phyloP scores from a whole-genome alignment of 306 rosid genomes.

The Datisca glomerata region DNA sequence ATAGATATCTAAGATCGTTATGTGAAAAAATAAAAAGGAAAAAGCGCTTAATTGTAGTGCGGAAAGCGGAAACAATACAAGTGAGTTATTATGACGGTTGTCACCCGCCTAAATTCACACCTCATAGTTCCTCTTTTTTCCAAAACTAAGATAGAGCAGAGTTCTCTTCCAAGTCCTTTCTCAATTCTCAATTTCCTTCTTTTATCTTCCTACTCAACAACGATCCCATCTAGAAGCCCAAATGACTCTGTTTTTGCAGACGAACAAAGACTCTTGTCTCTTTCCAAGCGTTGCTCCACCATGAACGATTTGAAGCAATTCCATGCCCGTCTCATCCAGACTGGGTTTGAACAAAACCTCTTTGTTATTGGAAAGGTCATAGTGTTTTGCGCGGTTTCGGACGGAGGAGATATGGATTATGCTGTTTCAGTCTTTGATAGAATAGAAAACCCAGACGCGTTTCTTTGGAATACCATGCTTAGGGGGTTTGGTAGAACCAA shows the following conservation, averaged over 20 bases:
- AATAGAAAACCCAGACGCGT: constrained; percentile 45
- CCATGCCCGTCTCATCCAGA: constrained; percentile 33
- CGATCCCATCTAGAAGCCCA: constrained; percentile 4
- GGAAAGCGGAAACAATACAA: neutral
- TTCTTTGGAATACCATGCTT: constrained; percentile 61
- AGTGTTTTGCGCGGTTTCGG: constrained; percentile 33
- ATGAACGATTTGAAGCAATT: constrained; percentile 32
- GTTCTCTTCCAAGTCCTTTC: neutral
- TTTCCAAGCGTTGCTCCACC: constrained; percentile 43
- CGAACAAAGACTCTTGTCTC: constrained; percentile 28
- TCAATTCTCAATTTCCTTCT: constrained; percentile 3
- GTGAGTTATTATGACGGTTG: constrained; percentile 10
- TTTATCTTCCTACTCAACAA: constrained; percentile 1
- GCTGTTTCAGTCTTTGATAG: constrained; percentile 34
- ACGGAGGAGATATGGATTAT: constrained; percentile 31
- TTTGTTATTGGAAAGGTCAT: constrained; percentile 47
- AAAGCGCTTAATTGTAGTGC: too few relatives aligned
- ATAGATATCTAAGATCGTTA: too few relatives aligned
- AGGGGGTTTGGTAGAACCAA: constrained; percentile 48
- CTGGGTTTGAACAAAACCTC: constrained; percentile 34
- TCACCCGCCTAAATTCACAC: constrained; percentile 12
- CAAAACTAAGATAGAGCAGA: constrained; percentile 5
- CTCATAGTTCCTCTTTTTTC: neutral
- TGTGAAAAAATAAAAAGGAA: too few relatives aligned
- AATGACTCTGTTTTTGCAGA: constrained; percentile 17